Base-by-base conservation (phyloP, 2,329 filamentous ascomycete species). In the Xylaria sp. region DNA sequence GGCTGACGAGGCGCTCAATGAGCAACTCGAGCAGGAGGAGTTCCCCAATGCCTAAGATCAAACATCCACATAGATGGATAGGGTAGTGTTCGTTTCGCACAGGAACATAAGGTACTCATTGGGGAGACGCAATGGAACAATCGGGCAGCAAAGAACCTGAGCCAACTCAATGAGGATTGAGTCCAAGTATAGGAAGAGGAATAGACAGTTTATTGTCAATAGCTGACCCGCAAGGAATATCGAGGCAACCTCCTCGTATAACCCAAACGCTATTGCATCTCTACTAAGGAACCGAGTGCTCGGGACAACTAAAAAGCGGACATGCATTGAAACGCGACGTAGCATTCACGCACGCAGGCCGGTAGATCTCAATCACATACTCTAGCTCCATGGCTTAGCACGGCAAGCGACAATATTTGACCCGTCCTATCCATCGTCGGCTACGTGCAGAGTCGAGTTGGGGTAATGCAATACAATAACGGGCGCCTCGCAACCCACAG, bases 1-100 rank as follows among this genome's bases (percentile, higher is more conserved):
- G 7, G 52, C 13, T 9, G 58, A 67, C 25, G 52, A 51, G n/a
- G 44, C 44, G 18, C 59, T 54, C 44, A 39, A 39, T 20, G 23
- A 61, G 57, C 39, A 20, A 39, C 37, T 56, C 23, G 9, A 52
- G 12, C 1, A 39, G 41, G 51, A 57, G 52, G 25, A 51, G 18
- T 44, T 52, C 10, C 58, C 44, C 20, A 13, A 57, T 31, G 41
- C n/a, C 20, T 58, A 51, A 46, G 25, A 1, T 31, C n/a, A 10
- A 55, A 25, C 25, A 52, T 37, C 37, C 6, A 7, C 37, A 9
- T 41, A 9, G 28, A 60, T 12, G 2, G 10, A 34, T 50, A 34
- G 25, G 18, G 7, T n/a, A 23, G 12, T 3, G 56, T 48, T 48
- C n/a, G 18, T 18, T 44, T 44, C 39, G 20, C 1, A 62, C n/a